These are phyloP conservation scores for Microstegium vimineum DNA, from an alignment of 176 grass and related monocot genomes.

Conservation along the genomic window DNA sequence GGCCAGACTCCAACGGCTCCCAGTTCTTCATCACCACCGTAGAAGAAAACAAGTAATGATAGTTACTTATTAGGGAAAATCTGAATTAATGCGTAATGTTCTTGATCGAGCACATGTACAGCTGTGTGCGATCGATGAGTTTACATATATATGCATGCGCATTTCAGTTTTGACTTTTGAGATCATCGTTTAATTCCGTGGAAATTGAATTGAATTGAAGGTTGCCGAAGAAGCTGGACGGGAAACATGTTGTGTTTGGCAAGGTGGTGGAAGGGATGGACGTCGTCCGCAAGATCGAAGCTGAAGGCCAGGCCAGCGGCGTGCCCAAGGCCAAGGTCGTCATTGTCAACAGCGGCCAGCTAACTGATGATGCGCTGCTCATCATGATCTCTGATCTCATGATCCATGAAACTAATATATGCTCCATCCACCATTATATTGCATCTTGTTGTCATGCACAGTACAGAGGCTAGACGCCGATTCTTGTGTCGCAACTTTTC, in stretches of 20 bases:
- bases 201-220: too few relatives aligned
- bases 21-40: conserved; percentile 68
- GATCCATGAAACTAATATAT: background rate
- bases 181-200: too few relatives aligned
- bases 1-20: conserved; percentile 50
- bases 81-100: too few relatives aligned
- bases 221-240: conserved; percentile 48
- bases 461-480: too few relatives aligned
- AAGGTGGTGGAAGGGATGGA: conserved; percentile 69
- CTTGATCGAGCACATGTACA: background rate
- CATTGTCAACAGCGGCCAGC: conserved; percentile 48
- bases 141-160: background rate
- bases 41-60: conserved; percentile 42
- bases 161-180: background rate
- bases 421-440: too few relatives aligned
- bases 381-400: background rate
- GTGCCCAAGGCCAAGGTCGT: conserved; percentile 53
- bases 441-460: too few relatives aligned
- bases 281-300: conserved; percentile 64
- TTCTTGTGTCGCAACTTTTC: too few relatives aligned
- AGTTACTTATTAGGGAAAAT: too few relatives aligned
- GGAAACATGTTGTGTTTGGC: conserved; percentile 62
- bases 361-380: background rate
- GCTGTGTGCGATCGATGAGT: background rate
- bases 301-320: conserved; percentile 40